Percentiles rank a stretch among this genome's conserved stretches.
phyloP scores from a whole-genome alignment of 2,329 filamentous ascomycete genomes.

The Ophiosphaerella narmari region DNA sequence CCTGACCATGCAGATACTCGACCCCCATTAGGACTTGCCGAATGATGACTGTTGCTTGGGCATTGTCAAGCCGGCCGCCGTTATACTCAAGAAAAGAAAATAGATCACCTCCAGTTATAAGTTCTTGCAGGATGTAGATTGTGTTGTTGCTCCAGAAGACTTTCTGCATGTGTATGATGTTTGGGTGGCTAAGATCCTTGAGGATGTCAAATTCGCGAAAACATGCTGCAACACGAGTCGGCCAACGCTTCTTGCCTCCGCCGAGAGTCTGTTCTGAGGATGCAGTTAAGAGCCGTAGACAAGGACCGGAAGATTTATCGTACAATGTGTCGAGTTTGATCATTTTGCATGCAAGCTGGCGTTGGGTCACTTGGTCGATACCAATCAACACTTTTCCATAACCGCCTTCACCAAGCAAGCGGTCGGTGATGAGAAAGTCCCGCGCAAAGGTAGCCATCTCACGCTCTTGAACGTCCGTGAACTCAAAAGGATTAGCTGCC shows the following conservation, averaged over 20 bases:
- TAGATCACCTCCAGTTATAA: constrained; percentile 64
- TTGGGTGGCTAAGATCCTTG: constrained; percentile 61
- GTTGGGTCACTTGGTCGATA: constrained; percentile 55
- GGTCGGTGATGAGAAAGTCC: constrained; percentile 55
- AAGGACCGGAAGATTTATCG: constrained; percentile 6
- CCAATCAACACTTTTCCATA: constrained; percentile 61
- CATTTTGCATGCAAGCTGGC: constrained; percentile 72
- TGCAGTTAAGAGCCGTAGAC: constrained; percentile 7
- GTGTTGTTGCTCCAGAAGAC: constrained; percentile 59
- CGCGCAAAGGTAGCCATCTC: constrained; percentile 52
- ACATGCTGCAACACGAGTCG: constrained; percentile 28
- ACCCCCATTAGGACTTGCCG: constrained; percentile 62
- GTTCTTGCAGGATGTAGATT: constrained; percentile 65
- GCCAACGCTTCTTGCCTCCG: constrained; percentile 23
- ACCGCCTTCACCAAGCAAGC: constrained; percentile 59
- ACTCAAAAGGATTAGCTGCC: constrained; percentile 1
- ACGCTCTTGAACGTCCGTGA: constrained; percentile 38
- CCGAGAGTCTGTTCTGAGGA: constrained; percentile 1
- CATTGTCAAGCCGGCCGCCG: constrained; percentile 52
- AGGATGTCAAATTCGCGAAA: constrained; percentile 56
- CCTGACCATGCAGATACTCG: constrained; percentile 60
- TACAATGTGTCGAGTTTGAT: constrained; percentile 54
- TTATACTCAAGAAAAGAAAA: constrained; percentile 63
- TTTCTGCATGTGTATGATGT: constrained; percentile 62
- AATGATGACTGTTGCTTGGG: constrained; percentile 59